Conservation (phyloP, 202 grass and related monocot genomes). For the Setaria viridis region DNA sequence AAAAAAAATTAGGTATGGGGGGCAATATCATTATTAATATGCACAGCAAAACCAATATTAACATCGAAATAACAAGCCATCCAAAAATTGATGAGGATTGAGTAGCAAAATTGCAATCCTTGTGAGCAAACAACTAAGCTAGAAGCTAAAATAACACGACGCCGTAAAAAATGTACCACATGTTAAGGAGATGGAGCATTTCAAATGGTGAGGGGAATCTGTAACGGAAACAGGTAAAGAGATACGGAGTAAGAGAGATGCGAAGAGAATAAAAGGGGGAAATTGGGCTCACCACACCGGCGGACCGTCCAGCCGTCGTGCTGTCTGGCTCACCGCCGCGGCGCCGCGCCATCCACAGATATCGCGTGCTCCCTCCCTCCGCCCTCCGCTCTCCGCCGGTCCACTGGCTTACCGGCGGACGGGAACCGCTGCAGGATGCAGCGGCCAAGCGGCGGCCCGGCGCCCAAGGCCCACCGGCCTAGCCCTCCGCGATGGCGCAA, state of each 20-base stretch:
- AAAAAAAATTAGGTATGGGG: not conserved
- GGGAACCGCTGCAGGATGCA: not conserved
- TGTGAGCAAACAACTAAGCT: not conserved
- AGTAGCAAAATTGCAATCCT: not conserved
- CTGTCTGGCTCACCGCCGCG: not conserved
- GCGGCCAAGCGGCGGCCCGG: not conserved
- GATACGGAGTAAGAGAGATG: not conserved
- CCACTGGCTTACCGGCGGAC: not conserved
- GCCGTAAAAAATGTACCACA: not conserved
- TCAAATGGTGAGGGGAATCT: not conserved
- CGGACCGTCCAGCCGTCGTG: not conserved
- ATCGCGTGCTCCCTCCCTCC: not conserved
- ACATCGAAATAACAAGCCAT: not conserved
- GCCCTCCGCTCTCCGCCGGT: not conserved
- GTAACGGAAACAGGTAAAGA: not conserved
- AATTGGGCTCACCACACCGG: not conserved
- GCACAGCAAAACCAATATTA: slow-evolving; percentile 7
- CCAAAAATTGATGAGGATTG: not conserved
- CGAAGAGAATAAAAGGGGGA: not conserved
- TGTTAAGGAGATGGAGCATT: not conserved
- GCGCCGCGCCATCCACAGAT: not conserved
- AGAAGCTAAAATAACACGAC: not conserved
- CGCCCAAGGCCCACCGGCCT: not conserved
- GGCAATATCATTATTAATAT: not conserved
- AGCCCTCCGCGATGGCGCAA: not conserved